phyloP scores from a whole-genome alignment of 208 protist species.

The Trypanosoma platydactyli region DNA sequence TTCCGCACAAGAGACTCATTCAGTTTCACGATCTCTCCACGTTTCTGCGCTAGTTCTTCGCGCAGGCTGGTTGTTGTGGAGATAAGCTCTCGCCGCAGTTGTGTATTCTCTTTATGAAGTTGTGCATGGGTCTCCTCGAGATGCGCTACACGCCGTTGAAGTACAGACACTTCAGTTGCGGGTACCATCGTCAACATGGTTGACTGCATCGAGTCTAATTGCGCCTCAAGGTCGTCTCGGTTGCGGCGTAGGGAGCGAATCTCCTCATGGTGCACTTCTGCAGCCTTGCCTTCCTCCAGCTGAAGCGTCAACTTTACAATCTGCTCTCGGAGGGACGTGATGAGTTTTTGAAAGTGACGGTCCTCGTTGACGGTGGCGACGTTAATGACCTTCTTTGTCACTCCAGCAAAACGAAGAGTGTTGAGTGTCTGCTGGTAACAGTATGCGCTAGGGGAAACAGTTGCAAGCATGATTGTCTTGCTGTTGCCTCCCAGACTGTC shows the following conservation, averaged over 20 bases:
- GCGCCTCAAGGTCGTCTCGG: constrained; percentile 40
- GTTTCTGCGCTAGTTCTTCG: constrained; percentile 60
- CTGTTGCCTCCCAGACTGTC: constrained; percentile 88
- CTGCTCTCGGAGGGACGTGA: constrained; percentile 68
- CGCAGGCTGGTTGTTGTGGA: constrained; percentile 48
- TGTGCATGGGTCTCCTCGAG: constrained; percentile 45
- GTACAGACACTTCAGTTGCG: constrained; percentile 35
- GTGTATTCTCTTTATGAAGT: constrained; percentile 48
- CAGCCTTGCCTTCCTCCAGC: constrained; percentile 66
- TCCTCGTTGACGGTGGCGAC: constrained; percentile 87
- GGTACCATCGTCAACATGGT: constrained; percentile 40
- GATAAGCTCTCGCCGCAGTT: constrained; percentile 55
- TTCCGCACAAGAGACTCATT: constrained; percentile 40
- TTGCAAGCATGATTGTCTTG: constrained; percentile 90
- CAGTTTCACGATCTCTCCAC: constrained; percentile 45
- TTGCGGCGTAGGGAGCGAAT: constrained; percentile 46
- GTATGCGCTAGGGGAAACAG: constrained; percentile 71
- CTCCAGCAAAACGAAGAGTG: constrained; percentile 85
- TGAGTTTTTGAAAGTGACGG: constrained; percentile 73
- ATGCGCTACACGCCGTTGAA: constrained; percentile 44
- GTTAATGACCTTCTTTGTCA: constrained; percentile 86
- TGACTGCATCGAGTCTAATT: constrained; percentile 45
- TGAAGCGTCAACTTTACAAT: constrained; percentile 80
- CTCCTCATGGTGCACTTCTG: constrained; percentile 57
- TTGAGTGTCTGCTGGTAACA: constrained; percentile 87